Conservation (phyloP, 1,284 basidiomycete species). For the Tylopilus sp. region DNA sequence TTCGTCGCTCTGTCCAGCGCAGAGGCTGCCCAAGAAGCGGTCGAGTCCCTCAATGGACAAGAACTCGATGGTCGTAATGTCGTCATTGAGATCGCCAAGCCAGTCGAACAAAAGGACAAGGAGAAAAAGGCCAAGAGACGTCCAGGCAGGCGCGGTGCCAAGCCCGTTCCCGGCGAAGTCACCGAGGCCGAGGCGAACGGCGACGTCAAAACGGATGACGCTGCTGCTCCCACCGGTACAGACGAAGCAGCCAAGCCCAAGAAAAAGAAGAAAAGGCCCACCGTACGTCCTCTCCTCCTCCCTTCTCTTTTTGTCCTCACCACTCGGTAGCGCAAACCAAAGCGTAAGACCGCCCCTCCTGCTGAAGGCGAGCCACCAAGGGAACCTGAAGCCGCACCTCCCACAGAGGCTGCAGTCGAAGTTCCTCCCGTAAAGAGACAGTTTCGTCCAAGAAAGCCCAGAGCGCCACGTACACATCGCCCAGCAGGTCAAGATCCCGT, state of each 20-base stretch:
- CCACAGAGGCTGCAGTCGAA: constrained; percentile 35
- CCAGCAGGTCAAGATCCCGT: constrained; percentile 71
- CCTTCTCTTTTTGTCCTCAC: constrained; percentile 9
- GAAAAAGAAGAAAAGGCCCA: constrained; percentile 73
- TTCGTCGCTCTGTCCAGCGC: constrained; percentile 81
- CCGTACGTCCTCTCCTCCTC: constrained; percentile 41
- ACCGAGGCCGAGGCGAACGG: constrained; percentile 82
- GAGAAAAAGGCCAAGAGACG: constrained; percentile 73
- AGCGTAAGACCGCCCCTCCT: constrained; percentile 39
- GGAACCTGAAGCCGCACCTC: constrained; percentile 36
- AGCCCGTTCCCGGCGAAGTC: constrained; percentile 80
- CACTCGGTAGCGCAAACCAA: constrained; percentile 51
- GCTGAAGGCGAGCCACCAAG: constrained; percentile 38
- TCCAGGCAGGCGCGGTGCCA: constrained; percentile 75
- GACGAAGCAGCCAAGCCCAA: constrained; percentile 68
- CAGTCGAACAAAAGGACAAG: constrained; percentile 79
- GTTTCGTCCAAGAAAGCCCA: constrained; percentile 59
- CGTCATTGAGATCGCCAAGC: constrained; percentile 88
- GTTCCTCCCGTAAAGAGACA: constrained; percentile 44
- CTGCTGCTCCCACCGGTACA: constrained; percentile 40
- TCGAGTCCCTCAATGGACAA: constrained; percentile 80
- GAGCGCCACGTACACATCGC: constrained; percentile 54
- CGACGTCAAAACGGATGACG: constrained; percentile 54
- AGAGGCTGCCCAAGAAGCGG: constrained; percentile 83
- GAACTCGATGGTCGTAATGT: constrained; percentile 86